phyloP scores from a whole-genome alignment of 306 rosid genomes.

The Pachyrhizus erosus region DNA sequence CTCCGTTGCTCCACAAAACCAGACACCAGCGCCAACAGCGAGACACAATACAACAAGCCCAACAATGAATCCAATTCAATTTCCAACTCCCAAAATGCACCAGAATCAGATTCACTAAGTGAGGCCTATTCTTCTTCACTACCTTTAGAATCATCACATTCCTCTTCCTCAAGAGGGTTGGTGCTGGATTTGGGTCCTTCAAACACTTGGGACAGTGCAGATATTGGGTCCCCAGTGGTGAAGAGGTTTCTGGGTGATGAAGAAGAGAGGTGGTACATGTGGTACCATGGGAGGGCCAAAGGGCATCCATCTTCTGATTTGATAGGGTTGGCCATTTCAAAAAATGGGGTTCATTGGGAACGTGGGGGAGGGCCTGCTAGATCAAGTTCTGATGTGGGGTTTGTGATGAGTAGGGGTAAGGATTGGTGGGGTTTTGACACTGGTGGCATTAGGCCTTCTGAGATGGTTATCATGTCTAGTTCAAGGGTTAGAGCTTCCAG shows the following conservation, averaged over 20 bases:
- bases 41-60: conserved; percentile 45
- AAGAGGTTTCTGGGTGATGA: conserved; percentile 78
- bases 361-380: conserved; percentile 61
- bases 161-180: conserved; percentile 59
- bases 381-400: conserved; percentile 66
- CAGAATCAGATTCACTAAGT: conserved; percentile 35
- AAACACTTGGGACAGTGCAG: conserved; percentile 71
- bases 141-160: not conserved
- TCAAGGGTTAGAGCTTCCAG: conserved; percentile 61
- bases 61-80: conserved; percentile 44
- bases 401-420: conserved; percentile 62
- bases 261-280: conserved; percentile 89
- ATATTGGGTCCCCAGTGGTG: conserved; percentile 76
- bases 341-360: conserved; percentile 93
- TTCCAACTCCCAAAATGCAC: conserved; percentile 33
- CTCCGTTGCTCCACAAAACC: conserved; percentile 72
- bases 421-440: conserved; percentile 92
- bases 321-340: conserved; percentile 77
- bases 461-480: conserved; percentile 80
- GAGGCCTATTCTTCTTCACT: conserved; percentile 43
- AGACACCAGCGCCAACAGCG: conserved; percentile 56
- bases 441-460: conserved; percentile 69
- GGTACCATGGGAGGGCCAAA: conserved; percentile 72
- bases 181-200: conserved; percentile 67
- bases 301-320: conserved; percentile 54